Evolutionary conservation across 257 asterid species (phyloP).

Genomic region (Ilex asprella): DNA sequence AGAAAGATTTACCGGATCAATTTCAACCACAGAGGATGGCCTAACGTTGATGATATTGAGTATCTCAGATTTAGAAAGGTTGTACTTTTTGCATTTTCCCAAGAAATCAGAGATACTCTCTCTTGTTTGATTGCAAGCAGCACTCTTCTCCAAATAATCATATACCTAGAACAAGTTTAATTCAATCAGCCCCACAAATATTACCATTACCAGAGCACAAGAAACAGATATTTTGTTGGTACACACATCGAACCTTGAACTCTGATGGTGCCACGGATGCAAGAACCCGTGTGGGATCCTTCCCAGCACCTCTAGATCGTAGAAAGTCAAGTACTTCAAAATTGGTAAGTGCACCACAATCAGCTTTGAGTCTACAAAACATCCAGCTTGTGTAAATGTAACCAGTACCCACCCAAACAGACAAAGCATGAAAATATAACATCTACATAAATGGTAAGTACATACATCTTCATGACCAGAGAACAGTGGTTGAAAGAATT

Average conservation of each 20-base stretch:
- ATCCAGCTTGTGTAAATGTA: neutral
- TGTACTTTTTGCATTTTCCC: slow-evolving; percentile 39
- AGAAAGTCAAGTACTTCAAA: slow-evolving; percentile 73
- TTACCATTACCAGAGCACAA: neutral
- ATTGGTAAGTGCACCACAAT: slow-evolving; percentile 63
- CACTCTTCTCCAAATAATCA: slow-evolving; percentile 61
- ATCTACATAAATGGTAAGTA: neutral
- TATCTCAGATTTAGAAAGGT: slow-evolving; percentile 64
- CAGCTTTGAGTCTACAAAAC: slow-evolving; percentile 41
- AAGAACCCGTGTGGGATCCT: slow-evolving; percentile 57
- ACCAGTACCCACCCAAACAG: neutral
- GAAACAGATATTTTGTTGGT: neutral
- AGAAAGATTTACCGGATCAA: slow-evolving; percentile 42
- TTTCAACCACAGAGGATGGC: slow-evolving; percentile 49
- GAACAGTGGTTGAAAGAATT: neutral
- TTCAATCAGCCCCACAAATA: slow-evolving; percentile 1
- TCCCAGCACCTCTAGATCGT: slow-evolving; percentile 78
- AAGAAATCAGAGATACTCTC: slow-evolving; percentile 30
- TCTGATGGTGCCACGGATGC: slow-evolving; percentile 57
- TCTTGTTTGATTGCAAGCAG: slow-evolving; percentile 61
- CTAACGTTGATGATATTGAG: slow-evolving; percentile 60
- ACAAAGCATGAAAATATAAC: neutral
- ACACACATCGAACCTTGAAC: slow-evolving; percentile 51
- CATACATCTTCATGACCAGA: slow-evolving; percentile 33
- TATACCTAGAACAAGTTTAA: slow-evolving; percentile 38